Percentiles rank a stretch among this genome's conserved stretches.
These are phyloP conservation scores for Suhomyces kilbournensis DNA, from an alignment of 805 yeast genomes.

Conservation along the genomic window DNA sequence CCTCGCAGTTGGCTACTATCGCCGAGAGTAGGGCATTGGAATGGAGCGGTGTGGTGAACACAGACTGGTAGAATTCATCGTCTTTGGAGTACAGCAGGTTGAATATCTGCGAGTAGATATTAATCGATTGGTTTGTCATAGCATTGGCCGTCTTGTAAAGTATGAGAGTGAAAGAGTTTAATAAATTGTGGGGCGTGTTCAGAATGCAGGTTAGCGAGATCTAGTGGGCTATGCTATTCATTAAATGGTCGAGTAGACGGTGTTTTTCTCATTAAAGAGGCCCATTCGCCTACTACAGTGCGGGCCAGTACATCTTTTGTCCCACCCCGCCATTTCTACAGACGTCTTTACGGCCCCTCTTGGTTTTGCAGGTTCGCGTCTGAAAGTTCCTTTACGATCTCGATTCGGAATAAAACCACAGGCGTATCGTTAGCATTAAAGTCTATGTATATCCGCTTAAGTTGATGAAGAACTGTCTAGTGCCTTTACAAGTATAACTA, in stretches of 20 bases:
- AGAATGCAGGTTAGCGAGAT: background rate
- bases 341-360: background rate
- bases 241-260: background rate
- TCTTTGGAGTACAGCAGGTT: slow-evolving; percentile 14
- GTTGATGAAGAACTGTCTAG: background rate
- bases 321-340: background rate
- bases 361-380: slow-evolving; percentile 1
- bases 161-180: background rate
- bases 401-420: background rate
- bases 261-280: background rate
- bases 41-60: slow-evolving; percentile 25
- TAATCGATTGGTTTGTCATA: slow-evolving; percentile 10
- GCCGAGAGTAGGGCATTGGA: slow-evolving; percentile 20
- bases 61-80: slow-evolving; percentile 16
- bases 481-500: background rate
- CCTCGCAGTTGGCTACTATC: slow-evolving; percentile 20
- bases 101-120: slow-evolving; percentile 23
- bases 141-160: background rate
- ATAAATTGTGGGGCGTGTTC: background rate
- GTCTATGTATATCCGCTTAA: background rate
- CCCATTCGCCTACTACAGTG: background rate
- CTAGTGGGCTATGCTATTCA: background rate
- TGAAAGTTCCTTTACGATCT: background rate
- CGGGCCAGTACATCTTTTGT: background rate
- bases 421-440: background rate